Conservation (phyloP, 495 filamentous ascomycete genomes). For the Aspergillus sclerotioniger region DNA sequence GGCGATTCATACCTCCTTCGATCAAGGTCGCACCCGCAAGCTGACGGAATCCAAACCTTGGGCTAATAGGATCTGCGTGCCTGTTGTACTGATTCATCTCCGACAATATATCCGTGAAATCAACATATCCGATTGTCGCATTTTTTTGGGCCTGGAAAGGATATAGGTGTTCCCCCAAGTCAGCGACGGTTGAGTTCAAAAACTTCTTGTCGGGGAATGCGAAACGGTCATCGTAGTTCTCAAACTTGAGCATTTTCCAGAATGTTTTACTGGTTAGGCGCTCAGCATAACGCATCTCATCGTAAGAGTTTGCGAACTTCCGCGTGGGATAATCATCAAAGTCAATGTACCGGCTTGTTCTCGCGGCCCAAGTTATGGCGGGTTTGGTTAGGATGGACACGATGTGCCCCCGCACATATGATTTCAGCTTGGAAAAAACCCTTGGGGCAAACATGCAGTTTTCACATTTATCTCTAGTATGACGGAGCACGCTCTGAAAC, state of each 20-base stretch:
- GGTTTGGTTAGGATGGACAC: neutral
- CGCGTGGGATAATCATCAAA: neutral
- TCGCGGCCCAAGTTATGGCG: neutral
- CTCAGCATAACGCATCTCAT: constrained; percentile 17
- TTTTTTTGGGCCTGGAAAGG: constrained; percentile 8
- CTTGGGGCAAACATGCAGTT: constrained; percentile 7
- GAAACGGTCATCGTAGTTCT: neutral
- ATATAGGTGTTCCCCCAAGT: constrained; percentile 6
- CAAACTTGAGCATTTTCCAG: constrained; percentile 24
- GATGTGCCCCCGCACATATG: constrained; percentile 13
- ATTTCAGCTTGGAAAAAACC: constrained; percentile 27
- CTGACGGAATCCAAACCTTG: neutral
- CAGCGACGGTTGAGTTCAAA: constrained; percentile 2
- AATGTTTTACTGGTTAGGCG: constrained; percentile 37
- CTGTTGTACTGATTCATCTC: neutral
- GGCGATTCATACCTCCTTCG: neutral
- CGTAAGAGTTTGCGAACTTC: constrained; percentile 6
- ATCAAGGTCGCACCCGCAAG: neutral
- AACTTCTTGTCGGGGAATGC: neutral
- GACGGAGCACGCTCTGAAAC: constrained; percentile 23
- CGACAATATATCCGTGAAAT: neutral
- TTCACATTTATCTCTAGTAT: constrained; percentile 8
- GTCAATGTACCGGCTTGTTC: neutral
- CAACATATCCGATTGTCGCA: constrained; percentile 4
- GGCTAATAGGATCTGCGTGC: neutral